These are phyloP conservation scores for Colletotrichum noveboracense DNA, from an alignment of 2,329 filamentous ascomycete species.

Conservation along the genomic window DNA sequence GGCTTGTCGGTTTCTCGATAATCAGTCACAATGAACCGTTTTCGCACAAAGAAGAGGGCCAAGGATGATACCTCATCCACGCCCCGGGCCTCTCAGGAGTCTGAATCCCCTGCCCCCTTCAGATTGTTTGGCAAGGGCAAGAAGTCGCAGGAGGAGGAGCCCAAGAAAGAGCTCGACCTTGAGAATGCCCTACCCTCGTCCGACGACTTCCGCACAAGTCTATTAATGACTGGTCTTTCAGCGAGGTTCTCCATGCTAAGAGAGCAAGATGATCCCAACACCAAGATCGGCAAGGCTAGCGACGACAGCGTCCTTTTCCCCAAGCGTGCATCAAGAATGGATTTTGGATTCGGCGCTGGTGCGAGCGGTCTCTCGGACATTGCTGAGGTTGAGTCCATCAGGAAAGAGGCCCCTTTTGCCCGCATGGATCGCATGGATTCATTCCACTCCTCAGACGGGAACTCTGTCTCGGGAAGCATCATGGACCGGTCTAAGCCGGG, in stretches of 20 bases:
- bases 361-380: slow-evolving; percentile 72
- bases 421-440: slow-evolving; percentile 71
- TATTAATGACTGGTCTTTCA: slow-evolving; percentile 94
- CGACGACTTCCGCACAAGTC: slow-evolving; percentile 93
- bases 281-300: slow-evolving; percentile 89
- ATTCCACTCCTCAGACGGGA: slow-evolving; percentile 70
- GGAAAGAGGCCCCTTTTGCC: slow-evolving; percentile 60
- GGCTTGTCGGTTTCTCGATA: neutral
- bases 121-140: slow-evolving; percentile 61
- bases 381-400: slow-evolving; percentile 86
- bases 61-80: slow-evolving; percentile 55
- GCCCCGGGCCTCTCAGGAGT: slow-evolving; percentile 58
- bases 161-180: slow-evolving; percentile 75
- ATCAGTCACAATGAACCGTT: slow-evolving; percentile 71
- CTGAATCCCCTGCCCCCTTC: slow-evolving; percentile 58
- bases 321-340: slow-evolving; percentile 77
- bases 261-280: slow-evolving; percentile 91
- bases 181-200: slow-evolving; percentile 75
- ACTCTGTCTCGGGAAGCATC: slow-evolving; percentile 70
- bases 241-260: slow-evolving; percentile 96
- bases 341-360: slow-evolving; percentile 65
- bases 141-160: slow-evolving; percentile 59
- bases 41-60: slow-evolving; percentile 74
- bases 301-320: slow-evolving; percentile 92
- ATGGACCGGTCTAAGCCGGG: slow-evolving; percentile 83